Percentiles rank a stretch among this genome's conserved stretches.
Evolutionary conservation across 75 land plant genomes (phyloP).

Genomic region (Sequoia sempervirens): DNA sequence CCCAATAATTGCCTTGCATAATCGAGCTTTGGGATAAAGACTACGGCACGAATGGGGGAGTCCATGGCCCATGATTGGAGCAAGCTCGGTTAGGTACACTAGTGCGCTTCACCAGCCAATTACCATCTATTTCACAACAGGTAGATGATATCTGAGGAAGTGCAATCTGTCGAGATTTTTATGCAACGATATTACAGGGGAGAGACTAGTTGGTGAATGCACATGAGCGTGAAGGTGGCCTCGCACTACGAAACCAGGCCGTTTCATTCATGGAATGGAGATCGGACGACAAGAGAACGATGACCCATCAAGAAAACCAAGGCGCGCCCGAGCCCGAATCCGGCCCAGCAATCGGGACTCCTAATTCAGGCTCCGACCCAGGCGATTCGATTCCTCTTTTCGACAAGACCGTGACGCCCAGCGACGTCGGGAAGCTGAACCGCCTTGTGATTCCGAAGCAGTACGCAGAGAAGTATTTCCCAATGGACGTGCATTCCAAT

Average conservation of each 20-base stretch:
- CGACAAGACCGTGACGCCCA: conserved; percentile 23
- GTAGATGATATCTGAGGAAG: not conserved
- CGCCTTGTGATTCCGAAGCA: not conserved
- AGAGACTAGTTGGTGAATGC: not conserved
- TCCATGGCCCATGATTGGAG: not conserved
- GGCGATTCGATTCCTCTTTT: conserved; percentile 6
- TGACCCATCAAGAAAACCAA: too few species aligned
- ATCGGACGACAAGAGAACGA: too few species aligned
- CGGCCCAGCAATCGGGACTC: not conserved
- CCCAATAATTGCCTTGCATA: not conserved
- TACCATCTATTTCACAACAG: too few species aligned
- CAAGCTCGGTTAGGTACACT: not conserved
- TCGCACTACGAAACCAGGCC: too few species aligned
- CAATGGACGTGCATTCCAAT: not conserved
- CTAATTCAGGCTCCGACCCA: too few species aligned
- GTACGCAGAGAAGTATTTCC: conserved; percentile 21
- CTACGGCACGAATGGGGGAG: not conserved
- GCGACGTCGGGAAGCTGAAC: conserved; percentile 27
- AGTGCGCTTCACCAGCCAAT: not conserved
- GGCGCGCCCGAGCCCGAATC: not conserved
- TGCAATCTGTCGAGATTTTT: not conserved
- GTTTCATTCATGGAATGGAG: not conserved
- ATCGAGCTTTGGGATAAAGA: not conserved
- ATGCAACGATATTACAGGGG: not conserved
- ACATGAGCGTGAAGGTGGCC: too few species aligned